A percentile compares a stretch with the other conserved stretches of the same genome.
Evolutionary conservation across 306 rosid species (phyloP).

Genomic region (Calophaca sinica): DNA sequence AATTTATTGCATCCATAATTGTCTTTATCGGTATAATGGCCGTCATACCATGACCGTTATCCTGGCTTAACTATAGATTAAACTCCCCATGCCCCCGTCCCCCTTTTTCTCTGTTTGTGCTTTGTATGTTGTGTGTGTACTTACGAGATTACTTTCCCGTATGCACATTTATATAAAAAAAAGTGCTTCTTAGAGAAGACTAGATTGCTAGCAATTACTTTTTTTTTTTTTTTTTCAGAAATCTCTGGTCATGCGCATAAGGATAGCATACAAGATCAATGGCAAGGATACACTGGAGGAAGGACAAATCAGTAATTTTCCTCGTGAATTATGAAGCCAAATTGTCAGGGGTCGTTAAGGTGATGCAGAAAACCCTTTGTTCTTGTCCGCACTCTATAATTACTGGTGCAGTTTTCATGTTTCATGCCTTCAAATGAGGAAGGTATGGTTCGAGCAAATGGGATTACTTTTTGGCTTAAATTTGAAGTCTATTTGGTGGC

Average conservation of each 20-base stretch:
- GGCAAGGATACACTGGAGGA: slow-evolving; percentile 89
- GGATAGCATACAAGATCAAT: slow-evolving; percentile 92
- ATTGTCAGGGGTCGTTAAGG: slow-evolving; percentile 48
- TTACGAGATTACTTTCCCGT: slow-evolving; percentile 1
- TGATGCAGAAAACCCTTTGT: slow-evolving; percentile 46
- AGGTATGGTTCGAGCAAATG: slow-evolving; percentile 52
- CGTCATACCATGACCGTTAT: neutral
- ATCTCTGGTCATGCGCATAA: slow-evolving; percentile 89
- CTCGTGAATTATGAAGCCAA: slow-evolving; percentile 73
- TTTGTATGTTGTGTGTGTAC: neutral
- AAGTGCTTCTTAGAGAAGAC: slow-evolving; percentile 40
- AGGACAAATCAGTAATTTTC: slow-evolving; percentile 88
- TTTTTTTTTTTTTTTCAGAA: slow-evolving; percentile 71
- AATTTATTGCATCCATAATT: neutral
- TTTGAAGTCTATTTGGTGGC: slow-evolving; percentile 55
- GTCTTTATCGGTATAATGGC: neutral
- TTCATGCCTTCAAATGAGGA: slow-evolving; percentile 50
- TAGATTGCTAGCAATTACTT: slow-evolving; percentile 42
- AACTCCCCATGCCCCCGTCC: neutral
- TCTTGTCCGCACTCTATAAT: slow-evolving; percentile 32
- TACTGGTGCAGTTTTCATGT: slow-evolving; percentile 50
- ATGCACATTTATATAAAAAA: slow-evolving; percentile 8
- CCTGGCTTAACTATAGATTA: slow-evolving; percentile 2
- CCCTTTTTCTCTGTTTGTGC: neutral
- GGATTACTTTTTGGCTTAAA: slow-evolving; percentile 53